Evolutionary conservation across 1,284 basidiomycete genomes (phyloP), one percentile per base, ranked within the genome.

Genomic region (Papiliotrema laurentii): DNA sequence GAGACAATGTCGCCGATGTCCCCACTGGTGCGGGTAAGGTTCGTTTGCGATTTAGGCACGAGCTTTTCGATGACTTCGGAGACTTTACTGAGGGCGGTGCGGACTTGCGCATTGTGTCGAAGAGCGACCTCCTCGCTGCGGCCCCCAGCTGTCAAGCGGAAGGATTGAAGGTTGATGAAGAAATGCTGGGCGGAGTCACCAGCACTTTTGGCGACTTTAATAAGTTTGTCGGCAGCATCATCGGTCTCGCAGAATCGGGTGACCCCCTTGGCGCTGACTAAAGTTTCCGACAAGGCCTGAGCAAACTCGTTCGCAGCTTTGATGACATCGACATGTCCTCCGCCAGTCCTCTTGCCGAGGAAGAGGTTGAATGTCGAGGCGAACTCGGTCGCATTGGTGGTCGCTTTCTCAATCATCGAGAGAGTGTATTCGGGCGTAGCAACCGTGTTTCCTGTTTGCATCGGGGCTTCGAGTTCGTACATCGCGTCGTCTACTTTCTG

Each of bases 361-460:
- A 90, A 90, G 14, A 96, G 81, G 71, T 90, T 91, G 79, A 93
- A 98, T 44, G 92, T 80, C 21, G 89, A 89, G 11, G 93, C 92
- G 68, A 99, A 98, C 69, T 98, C 94, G 53, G 85, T 97, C 16
- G 91, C 88, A 63, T 88, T 93, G 64, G 89, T 89, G 71, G 86
- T 79, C 4, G 91, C 87, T 77, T 97, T 97, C 73, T 99, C 96
- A 64, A 98, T 91, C 85, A 98, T 92, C 10, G 96, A 97, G 22
- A 97, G 77, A 0, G 93, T 96, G 70, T 97, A 98, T 69, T 97
- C 93, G 14, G 96, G 94, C 1, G 96, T 98, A 7, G 94, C 92
- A 59, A 88, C 94, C 56, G 87, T 82, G 76, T 97, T 97, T 37
- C 94, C 96, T 6, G 85, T 85, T 61, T 92, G 87, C 36, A 88